Conservation (phyloP, 768 basidiomycete genomes). For the Russula brevipes region DNA sequence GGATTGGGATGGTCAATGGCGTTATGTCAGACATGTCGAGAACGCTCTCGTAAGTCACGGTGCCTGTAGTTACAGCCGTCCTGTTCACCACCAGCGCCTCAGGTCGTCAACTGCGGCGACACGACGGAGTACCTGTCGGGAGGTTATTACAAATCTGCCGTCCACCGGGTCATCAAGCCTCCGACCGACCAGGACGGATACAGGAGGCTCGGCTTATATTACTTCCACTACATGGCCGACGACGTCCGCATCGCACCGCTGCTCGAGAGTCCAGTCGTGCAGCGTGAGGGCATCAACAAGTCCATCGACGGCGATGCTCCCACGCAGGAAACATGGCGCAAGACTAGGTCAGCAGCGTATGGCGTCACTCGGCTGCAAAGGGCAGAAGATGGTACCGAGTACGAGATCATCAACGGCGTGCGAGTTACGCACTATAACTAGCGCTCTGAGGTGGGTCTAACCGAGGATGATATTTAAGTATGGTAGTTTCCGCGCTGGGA, state of each 20-base stretch:
- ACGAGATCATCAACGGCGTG: conserved; percentile 33
- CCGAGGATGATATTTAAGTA: too few relatives aligned
- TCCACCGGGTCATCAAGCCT: conserved; percentile 38
- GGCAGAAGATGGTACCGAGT: conserved; percentile 32
- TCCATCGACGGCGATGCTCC: conserved; percentile 29
- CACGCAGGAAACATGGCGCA: conserved; percentile 33
- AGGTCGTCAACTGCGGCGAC: conserved; percentile 41
- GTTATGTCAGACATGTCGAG: conserved; percentile 35
- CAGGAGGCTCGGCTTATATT: conserved; percentile 34
- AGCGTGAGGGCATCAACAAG: conserved; percentile 32
- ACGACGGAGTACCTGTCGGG: conserved; percentile 35
- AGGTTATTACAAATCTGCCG: conserved; percentile 35
- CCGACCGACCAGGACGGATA: conserved; percentile 34
- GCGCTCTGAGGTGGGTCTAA: neutral
- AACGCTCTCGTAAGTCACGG: conserved; percentile 33
- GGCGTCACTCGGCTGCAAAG: conserved; percentile 32
- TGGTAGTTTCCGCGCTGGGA: too few relatives aligned
- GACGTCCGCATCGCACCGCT: conserved; percentile 31
- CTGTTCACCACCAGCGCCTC: neutral
- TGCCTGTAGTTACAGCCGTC: neutral
- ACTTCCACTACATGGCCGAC: conserved; percentile 35
- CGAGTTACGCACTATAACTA: conserved; percentile 35
- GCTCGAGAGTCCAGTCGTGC: conserved; percentile 32
- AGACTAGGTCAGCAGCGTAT: conserved; percentile 31
- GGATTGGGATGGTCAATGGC: conserved; percentile 35